phyloP scores from a whole-genome alignment of 1,139 yeast species.

The Hyphopichia wangnamkhiaoensis region DNA sequence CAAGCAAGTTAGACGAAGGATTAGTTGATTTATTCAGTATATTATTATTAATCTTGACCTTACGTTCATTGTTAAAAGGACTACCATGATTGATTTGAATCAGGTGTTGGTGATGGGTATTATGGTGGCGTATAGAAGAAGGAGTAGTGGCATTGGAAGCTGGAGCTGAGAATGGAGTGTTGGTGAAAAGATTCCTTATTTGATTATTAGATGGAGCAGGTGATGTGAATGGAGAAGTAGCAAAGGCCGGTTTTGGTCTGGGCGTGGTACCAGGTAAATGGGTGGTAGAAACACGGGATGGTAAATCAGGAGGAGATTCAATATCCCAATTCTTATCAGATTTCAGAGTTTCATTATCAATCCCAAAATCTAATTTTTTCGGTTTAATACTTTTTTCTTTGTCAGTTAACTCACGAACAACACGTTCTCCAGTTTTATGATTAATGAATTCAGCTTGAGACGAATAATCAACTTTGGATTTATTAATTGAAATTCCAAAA shows the following conservation, averaged over 20 bases:
- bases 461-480: constrained; percentile 21
- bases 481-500: constrained; percentile 7
- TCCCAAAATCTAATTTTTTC: constrained; percentile 17
- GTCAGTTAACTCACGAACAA: constrained; percentile 19
- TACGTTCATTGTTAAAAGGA: not conserved
- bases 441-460: constrained; percentile 27
- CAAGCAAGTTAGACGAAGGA: not conserved
- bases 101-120: not conserved
- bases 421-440: constrained; percentile 28
- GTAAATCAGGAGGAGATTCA: not conserved
- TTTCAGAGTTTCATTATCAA: constrained; percentile 4
- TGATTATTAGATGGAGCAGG: not conserved
- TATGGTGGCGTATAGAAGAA: not conserved
- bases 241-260: constrained; percentile 4
- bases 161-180: no score
- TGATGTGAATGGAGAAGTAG: constrained; percentile 3
- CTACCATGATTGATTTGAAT: not conserved
- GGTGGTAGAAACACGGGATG: not conserved
- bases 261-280: constrained; percentile 5
- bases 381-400: constrained; percentile 27
- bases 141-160: no score
- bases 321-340: not conserved
- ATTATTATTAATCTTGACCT: constrained; percentile 1
- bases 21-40: not conserved
- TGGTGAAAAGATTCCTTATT: not conserved